These are phyloP conservation scores for Lichina pygmaea DNA, from an alignment of 495 filamentous ascomycete species.

Conservation along the genomic window DNA sequence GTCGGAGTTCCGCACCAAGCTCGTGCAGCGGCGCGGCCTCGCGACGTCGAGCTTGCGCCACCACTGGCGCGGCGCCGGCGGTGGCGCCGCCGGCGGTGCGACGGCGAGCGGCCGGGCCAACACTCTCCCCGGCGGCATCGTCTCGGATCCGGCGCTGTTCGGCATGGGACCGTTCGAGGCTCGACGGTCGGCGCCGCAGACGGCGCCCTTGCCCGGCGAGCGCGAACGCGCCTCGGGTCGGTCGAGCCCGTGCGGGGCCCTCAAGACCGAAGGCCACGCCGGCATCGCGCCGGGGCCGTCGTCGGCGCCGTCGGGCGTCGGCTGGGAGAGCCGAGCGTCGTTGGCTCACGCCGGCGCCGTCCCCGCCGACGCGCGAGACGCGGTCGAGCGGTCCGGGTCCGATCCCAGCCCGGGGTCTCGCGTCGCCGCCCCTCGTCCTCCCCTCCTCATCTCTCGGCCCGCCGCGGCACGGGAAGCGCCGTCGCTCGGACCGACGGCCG, in stretches of 20 bases:
- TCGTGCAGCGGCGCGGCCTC: slow-evolving; percentile 20
- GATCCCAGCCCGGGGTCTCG: not conserved
- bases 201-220: slow-evolving; percentile 22
- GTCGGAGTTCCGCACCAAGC: slow-evolving; percentile 63
- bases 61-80: slow-evolving; percentile 7
- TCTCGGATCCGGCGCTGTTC: slow-evolving; percentile 16
- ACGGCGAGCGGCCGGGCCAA: slow-evolving; percentile 18
- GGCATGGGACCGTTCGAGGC: slow-evolving; percentile 13
- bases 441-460: not conserved
- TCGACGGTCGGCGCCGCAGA: slow-evolving; percentile 16
- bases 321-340: slow-evolving; percentile 8
- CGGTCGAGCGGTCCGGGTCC: not conserved
- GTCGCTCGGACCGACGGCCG: not conserved
- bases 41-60: slow-evolving; percentile 12
- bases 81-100: slow-evolving; percentile 9
- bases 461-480: slow-evolving; percentile 3
- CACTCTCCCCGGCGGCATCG: slow-evolving; percentile 11
- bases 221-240: slow-evolving; percentile 13
- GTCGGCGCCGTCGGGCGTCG: slow-evolving; percentile 25
- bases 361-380: not conserved
- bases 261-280: not conserved
- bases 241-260: slow-evolving; percentile 2
- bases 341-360: not conserved
- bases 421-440: not conserved
- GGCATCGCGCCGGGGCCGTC: slow-evolving; percentile 24